phyloP scores from a whole-genome alignment of 169 alveolate species.

The Cryptosporidium andersoni region DNA sequence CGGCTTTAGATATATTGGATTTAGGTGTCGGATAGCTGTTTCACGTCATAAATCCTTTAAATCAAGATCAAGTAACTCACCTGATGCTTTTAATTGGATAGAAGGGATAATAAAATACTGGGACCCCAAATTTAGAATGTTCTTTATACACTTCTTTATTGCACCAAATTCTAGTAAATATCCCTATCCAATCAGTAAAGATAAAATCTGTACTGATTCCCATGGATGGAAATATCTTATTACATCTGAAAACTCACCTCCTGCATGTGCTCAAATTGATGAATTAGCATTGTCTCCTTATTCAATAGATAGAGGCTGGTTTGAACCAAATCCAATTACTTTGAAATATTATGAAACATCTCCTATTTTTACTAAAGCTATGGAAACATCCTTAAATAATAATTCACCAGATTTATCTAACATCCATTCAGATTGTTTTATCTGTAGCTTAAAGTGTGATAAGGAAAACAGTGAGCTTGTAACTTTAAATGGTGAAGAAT shows the following conservation, averaged over 20 bases:
- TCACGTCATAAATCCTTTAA: constrained; percentile 19
- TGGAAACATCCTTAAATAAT: not conserved
- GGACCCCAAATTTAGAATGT: constrained; percentile 63
- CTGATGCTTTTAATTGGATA: constrained; percentile 52
- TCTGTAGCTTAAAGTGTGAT: constrained; percentile 18
- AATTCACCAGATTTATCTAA: not conserved
- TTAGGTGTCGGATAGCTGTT: constrained; percentile 61
- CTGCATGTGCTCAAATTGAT: constrained; percentile 8
- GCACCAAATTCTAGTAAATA: constrained; percentile 3
- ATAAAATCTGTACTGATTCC: not conserved
- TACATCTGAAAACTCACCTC: constrained; percentile 45
- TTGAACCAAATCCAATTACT: constrained; percentile 61
- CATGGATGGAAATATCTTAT: constrained; percentile 51
- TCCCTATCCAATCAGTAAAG: not conserved
- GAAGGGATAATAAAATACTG: constrained; percentile 62
- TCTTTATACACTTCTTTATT: constrained; percentile 47
- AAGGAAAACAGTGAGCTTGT: not conserved
- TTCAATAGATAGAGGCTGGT: constrained; percentile 72
- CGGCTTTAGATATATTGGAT: constrained; percentile 63
- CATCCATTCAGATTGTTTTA: not conserved
- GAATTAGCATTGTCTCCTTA: constrained; percentile 55
- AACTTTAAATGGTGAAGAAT: not conserved
- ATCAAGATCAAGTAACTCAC: constrained; percentile 1
- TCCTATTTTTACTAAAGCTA: constrained; percentile 1
- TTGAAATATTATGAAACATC: constrained; percentile 16